Conservation (phyloP, 2,329 filamentous ascomycete species). For the Monosporascus cannonballus region DNA sequence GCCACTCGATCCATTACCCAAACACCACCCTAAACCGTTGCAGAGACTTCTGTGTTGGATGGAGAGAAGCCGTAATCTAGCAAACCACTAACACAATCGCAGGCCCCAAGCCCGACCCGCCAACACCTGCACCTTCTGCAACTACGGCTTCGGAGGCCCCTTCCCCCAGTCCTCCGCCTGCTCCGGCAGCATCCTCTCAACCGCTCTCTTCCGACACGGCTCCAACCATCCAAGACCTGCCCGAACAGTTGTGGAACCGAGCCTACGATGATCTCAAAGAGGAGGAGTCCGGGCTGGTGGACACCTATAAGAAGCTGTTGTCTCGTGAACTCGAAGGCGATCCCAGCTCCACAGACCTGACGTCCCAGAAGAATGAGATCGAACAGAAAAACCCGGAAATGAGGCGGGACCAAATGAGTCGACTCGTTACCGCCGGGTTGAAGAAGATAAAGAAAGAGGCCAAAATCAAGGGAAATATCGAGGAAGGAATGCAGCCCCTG, state of each 20-base stretch:
- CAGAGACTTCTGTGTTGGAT: too few relatives aligned
- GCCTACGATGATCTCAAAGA: slow-evolving; percentile 23
- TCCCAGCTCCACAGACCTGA: neutral
- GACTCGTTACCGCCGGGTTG: slow-evolving; percentile 22
- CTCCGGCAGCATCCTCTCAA: neutral
- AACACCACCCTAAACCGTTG: too few relatives aligned
- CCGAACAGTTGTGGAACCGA: slow-evolving; percentile 14
- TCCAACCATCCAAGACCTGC: too few relatives aligned
- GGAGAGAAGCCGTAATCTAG: too few relatives aligned
- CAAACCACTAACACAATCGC: too few relatives aligned
- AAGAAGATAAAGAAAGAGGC: slow-evolving; percentile 19
- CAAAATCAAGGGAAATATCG: too few relatives aligned
- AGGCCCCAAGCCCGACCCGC: neutral
- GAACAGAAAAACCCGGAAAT: slow-evolving; percentile 1
- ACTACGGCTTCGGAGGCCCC: neutral
- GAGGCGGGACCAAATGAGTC: slow-evolving; percentile 22
- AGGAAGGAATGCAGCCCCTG: too few relatives aligned
- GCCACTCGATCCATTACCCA: too few relatives aligned
- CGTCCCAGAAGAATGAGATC: neutral
- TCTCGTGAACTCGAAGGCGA: slow-evolving; percentile 3
- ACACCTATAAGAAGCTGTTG: slow-evolving; percentile 17
- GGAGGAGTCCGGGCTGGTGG: slow-evolving; percentile 15
- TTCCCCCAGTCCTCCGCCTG: neutral
- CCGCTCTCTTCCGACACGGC: too few relatives aligned
- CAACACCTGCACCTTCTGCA: neutral